A percentile compares a stretch with the other conserved stretches of the same genome.
Evolutionary conservation across 2,329 filamentous ascomycete genomes (phyloP).

Genomic region (Iodosphaeria phyllophila): DNA sequence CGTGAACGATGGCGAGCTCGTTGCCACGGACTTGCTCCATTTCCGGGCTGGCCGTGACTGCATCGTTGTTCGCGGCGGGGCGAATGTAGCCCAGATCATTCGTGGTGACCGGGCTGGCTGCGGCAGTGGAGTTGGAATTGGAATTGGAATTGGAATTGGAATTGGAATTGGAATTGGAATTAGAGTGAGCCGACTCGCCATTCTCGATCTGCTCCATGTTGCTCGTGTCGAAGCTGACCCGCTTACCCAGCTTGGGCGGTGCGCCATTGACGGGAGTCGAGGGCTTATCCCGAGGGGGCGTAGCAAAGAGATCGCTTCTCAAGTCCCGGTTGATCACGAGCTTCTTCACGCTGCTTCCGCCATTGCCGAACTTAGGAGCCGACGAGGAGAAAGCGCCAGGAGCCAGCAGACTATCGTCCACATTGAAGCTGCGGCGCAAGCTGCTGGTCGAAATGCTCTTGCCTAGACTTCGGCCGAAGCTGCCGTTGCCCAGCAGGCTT

Average conservation of each 20-base stretch:
- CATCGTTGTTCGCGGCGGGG: constrained; percentile 23
- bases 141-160: constrained; percentile 19
- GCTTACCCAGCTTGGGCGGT: constrained; percentile 55
- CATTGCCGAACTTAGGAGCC: constrained; percentile 41
- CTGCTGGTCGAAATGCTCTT: constrained; percentile 85
- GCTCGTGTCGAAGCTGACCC: constrained; percentile 76
- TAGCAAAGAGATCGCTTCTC: constrained; percentile 51
- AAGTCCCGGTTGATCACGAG: constrained; percentile 82
- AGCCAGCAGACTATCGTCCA: constrained; percentile 70
- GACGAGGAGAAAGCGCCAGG: constrained; percentile 70
- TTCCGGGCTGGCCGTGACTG: constrained; percentile 35
- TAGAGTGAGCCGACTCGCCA: constrained; percentile 12
- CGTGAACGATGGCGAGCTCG: constrained; percentile 62
- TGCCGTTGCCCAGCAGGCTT: constrained; percentile 45
- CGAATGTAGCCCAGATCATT: constrained; percentile 42
- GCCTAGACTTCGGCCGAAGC: constrained; percentile 50
- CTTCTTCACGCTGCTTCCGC: constrained; percentile 65
- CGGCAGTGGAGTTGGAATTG: constrained; percentile 23
- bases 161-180: constrained; percentile 19
- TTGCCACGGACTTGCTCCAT: constrained; percentile 57
- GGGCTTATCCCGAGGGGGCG: constrained; percentile 33
- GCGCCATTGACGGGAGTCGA: constrained; percentile 22
- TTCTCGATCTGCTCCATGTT: constrained; percentile 27
- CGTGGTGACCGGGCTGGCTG: constrained; percentile 33
- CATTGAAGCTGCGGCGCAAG: constrained; percentile 61